Conservation (phyloP, 345 rosid genomes). For the Lumnitzera racemosa region DNA sequence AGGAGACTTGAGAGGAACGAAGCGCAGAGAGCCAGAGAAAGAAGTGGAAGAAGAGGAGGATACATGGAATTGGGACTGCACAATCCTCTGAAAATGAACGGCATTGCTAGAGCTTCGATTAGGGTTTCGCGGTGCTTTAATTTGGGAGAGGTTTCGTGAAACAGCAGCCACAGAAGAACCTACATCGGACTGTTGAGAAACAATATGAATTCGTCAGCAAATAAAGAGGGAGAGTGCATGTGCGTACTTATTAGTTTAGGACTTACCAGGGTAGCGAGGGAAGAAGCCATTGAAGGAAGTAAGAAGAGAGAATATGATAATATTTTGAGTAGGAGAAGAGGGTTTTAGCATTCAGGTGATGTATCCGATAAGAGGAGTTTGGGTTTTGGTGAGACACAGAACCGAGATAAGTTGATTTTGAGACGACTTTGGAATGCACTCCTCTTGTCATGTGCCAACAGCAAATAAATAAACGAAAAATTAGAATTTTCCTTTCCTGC, state of each 20-base stretch:
- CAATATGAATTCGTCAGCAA: not conserved
- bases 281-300: slow-evolving; percentile 44
- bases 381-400: too few species aligned
- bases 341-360: too few species aligned
- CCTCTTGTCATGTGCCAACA: too few species aligned
- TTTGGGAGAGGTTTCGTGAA: slow-evolving; percentile 25
- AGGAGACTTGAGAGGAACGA: slow-evolving; percentile 21
- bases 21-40: slow-evolving; percentile 32
- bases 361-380: too few species aligned
- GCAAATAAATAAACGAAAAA: too few species aligned
- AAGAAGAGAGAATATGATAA: not conserved
- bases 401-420: too few species aligned
- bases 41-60: slow-evolving; percentile 23
- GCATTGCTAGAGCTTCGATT: slow-evolving; percentile 12
- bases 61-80: slow-evolving; percentile 17
- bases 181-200: slow-evolving; percentile 41
- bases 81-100: slow-evolving; percentile 15
- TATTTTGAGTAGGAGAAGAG: not conserved
- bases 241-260: not conserved
- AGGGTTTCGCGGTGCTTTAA: slow-evolving; percentile 14
- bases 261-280: slow-evolving; percentile 43
- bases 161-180: slow-evolving; percentile 35
- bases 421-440: too few species aligned
- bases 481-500: too few species aligned
- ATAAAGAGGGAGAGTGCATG: not conserved